These are phyloP conservation scores for Wickerhamomyces bovis DNA, from an alignment of 805 yeast genomes.

Conservation along the genomic window DNA sequence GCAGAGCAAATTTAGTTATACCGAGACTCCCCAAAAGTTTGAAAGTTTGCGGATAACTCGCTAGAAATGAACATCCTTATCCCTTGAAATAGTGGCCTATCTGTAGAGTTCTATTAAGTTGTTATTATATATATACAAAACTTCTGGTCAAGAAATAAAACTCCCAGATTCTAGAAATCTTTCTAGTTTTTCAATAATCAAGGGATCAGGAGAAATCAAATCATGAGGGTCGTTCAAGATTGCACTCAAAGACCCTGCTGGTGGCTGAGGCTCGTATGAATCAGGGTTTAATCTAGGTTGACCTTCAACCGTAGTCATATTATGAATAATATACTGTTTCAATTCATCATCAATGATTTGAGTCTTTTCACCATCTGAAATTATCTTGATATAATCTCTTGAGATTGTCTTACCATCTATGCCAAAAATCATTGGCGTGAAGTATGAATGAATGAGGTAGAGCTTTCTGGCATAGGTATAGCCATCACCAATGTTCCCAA, in stretches of 20 bases:
- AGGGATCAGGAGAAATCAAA: neutral
- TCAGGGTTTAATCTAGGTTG: neutral
- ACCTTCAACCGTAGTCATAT: neutral
- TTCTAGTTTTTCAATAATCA: neutral
- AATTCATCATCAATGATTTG: neutral
- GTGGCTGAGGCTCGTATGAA: neutral
- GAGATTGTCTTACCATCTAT: neutral
- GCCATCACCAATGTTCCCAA: neutral
- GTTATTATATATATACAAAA: neutral
- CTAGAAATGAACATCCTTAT: too few relatives aligned
- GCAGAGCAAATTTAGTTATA: slow-evolving; percentile 5
- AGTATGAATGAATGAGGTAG: neutral
- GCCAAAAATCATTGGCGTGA: neutral
- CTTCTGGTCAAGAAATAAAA: neutral
- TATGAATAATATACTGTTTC: neutral
- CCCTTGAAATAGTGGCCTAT: too few relatives aligned
- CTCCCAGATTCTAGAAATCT: neutral
- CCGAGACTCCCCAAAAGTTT: neutral
- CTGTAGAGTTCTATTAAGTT: too few relatives aligned
- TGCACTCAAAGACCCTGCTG: neutral
- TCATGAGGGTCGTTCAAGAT: neutral
- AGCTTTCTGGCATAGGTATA: neutral
- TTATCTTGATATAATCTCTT: neutral
- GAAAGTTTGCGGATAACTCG: neutral
- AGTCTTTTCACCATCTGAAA: neutral